A percentile compares a stretch with the other conserved stretches of the same genome.
phyloP scores from a whole-genome alignment of 176 grass and related monocot species.

The Zoysia japonica region DNA sequence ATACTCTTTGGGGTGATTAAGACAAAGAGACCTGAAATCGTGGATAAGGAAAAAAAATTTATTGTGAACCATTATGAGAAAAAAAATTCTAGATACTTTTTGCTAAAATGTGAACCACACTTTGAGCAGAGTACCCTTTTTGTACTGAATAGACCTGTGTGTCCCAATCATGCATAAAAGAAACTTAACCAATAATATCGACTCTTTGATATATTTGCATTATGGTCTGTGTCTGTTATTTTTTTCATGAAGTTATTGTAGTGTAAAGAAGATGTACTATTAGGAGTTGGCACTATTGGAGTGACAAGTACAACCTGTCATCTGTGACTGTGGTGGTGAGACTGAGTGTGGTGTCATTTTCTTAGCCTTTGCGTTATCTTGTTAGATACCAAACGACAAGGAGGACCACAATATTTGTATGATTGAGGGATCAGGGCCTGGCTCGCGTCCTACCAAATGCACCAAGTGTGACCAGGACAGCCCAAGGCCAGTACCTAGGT shows the following conservation, averaged over 20 bases:
- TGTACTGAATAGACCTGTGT: not conserved
- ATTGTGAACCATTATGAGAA: not conserved
- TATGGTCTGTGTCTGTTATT: conserved; percentile 19
- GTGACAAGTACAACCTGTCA: conserved; percentile 33
- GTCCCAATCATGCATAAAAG: not conserved
- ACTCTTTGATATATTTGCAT: conserved; percentile 11
- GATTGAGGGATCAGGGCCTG: conserved; percentile 61
- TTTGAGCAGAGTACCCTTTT: not conserved
- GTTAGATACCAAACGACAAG: conserved; percentile 43
- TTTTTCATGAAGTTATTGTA: not conserved
- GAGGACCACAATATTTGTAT: conserved; percentile 46
- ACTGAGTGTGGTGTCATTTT: conserved; percentile 49
- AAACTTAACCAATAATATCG: conserved; percentile 19
- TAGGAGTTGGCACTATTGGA: conserved; percentile 6
- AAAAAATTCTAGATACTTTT: not conserved
- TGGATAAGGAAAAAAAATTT: conserved; percentile 7
- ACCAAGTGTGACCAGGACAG: conserved; percentile 38
- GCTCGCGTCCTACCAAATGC: conserved; percentile 17
- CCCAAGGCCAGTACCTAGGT: conserved; percentile 31
- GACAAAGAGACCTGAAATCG: not conserved
- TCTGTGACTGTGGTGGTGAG: conserved; percentile 17
- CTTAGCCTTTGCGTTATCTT: conserved; percentile 34
- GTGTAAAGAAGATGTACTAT: not conserved
- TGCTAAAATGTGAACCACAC: conserved; percentile 10
- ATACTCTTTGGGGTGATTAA: conserved; percentile 19